Base-by-base conservation (phyloP, 2,329 filamentous ascomycete species). In the Colletotrichum somersetense region DNA sequence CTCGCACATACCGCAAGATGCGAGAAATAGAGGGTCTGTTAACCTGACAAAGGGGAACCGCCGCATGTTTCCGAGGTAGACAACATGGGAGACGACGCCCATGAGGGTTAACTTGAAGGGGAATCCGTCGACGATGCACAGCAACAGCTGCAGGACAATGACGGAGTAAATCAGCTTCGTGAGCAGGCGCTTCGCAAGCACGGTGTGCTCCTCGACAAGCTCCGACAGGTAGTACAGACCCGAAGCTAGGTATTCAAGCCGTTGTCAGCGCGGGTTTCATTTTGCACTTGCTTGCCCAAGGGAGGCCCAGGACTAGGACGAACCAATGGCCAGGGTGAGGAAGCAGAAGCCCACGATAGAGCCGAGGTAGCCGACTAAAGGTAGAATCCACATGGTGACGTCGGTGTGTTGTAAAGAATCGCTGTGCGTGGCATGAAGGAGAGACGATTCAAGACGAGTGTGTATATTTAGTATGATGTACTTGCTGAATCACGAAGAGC, bases 141-240 rank as follows among this genome's bases (percentile, higher is more conserved):
- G 90, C 4, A 96, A 83, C 12, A 91, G 73, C 80, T 98, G 96
- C 8, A 95, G 80, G 40, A 78, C 88, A 73, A 98, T 92, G 75
- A 97, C 90, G 74, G 84, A 85, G 84, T 97, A 97, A 78, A 98
- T 98, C 67, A 98, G 86, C 53, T 90, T 91, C 44, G 89, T 92
- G 64, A 99, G 87, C n/a, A 98, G 85, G 69, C 92, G 93, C 80
- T 97, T 97, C 16, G 95, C 93, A 74, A 97, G 83, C 14, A 98
- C 96, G 5, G 96, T 98, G 80, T 99, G 96, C 82, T 99, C 96
- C 84, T 99, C 96, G 73, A 99, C 96, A 18, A 98, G 91, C 82
- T 99, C 96, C 33, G 96, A 98, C 66, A 99, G 92, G 82, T 99
- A 99, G 85, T 99, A 99, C 35, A 99, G 91, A 48, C 96, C 96